Conservation (phyloP, 768 basidiomycete species). For the Leccinellum luteum region DNA sequence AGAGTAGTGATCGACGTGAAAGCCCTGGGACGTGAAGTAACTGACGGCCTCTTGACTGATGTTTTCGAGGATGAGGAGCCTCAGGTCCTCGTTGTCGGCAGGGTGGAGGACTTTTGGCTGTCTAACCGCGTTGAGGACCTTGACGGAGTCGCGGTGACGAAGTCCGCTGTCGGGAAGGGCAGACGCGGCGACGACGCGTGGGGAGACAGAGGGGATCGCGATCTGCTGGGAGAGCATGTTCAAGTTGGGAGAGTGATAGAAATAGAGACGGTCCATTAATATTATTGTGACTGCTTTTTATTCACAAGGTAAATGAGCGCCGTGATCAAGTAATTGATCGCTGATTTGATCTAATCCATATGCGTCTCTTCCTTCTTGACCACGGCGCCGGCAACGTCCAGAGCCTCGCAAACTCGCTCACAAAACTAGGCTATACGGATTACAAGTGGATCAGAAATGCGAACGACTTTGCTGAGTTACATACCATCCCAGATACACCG, state of each 20-base stretch:
- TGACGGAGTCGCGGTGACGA: constrained; percentile 34
- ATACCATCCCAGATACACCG: constrained; percentile 38
- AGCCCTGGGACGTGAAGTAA: constrained; percentile 78
- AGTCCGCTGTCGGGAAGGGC: constrained; percentile 45
- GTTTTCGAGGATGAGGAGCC: constrained; percentile 89
- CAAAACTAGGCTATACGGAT: constrained; percentile 68
- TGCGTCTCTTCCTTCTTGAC: constrained; percentile 85
- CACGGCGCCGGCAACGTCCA: constrained; percentile 96
- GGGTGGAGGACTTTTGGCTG: constrained; percentile 76
- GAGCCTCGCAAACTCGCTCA: constrained; percentile 90
- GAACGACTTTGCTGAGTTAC: constrained; percentile 68
- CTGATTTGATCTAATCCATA: constrained; percentile 16
- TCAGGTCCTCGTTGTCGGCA: constrained; percentile 75
- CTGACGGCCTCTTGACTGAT: constrained; percentile 89
- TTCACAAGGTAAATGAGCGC: neutral
- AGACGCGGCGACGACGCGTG: constrained; percentile 45
- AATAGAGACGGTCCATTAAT: constrained; percentile 16
- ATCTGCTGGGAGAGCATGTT: constrained; percentile 49
- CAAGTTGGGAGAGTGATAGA: constrained; percentile 36
- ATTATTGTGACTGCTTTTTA: constrained; percentile 15
- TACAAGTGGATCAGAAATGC: constrained; percentile 87
- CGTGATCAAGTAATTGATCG: neutral
- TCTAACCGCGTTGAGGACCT: constrained; percentile 39
- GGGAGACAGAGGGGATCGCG: constrained; percentile 35
- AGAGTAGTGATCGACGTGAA: constrained; percentile 85